Conservation (phyloP, 495 filamentous ascomycete genomes). For the Annulohypoxylon nitens region DNA sequence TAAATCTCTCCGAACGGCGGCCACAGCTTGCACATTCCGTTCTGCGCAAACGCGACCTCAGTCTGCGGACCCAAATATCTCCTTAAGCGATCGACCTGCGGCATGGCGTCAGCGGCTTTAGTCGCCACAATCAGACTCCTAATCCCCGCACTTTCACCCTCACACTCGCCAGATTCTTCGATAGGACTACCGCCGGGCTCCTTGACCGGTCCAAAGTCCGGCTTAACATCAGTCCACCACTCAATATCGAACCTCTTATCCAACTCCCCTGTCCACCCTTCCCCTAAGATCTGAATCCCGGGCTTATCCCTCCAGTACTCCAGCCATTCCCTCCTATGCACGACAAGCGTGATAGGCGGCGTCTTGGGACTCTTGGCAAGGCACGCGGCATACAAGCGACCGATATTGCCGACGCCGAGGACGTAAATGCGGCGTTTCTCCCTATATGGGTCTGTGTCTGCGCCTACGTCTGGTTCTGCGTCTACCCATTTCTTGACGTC, state of each 20-base stretch:
- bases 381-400: slow-evolving; percentile 58
- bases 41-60: slow-evolving; percentile 83
- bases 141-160: slow-evolving; percentile 56
- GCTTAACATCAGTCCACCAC: slow-evolving; percentile 54
- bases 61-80: slow-evolving; percentile 72
- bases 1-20: slow-evolving; percentile 69
- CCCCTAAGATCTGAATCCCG: slow-evolving; percentile 52
- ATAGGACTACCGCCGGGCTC: slow-evolving; percentile 41
- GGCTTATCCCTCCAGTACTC: slow-evolving; percentile 55
- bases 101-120: slow-evolving; percentile 72
- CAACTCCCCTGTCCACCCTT: slow-evolving; percentile 49
- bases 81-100: slow-evolving; percentile 69
- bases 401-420: slow-evolving; percentile 69
- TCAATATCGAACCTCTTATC: slow-evolving; percentile 67
- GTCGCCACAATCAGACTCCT: slow-evolving; percentile 79
- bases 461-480: neutral
- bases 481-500: neutral
- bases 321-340: slow-evolving; percentile 56
- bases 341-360: slow-evolving; percentile 62
- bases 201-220: slow-evolving; percentile 37
- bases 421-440: slow-evolving; percentile 54
- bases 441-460: neutral
- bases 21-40: slow-evolving; percentile 79
- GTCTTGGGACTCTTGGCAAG: slow-evolving; percentile 47
- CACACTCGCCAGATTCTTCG: neutral